Evolutionary conservation across 352 stramenopile genomes (phyloP), one percentile per base, ranked within the genome.

Genomic region (Globisporangium orthogonon): DNA sequence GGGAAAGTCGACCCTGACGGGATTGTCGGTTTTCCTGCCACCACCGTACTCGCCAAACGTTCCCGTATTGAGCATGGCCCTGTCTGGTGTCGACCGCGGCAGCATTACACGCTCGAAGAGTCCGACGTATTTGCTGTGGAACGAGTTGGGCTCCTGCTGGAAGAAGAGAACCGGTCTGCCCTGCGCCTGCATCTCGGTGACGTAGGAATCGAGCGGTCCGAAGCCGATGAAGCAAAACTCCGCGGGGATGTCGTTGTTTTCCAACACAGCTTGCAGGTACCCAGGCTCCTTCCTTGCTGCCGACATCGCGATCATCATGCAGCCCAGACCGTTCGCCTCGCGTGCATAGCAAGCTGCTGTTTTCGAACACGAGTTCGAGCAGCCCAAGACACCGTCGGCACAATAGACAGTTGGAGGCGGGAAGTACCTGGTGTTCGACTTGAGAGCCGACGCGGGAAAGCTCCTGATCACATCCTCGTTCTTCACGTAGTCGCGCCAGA

Each of bases 1-100:
- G 15, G 74, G 71, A 14, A 78, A 86, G 50, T 85, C 74, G 2
- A 74, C 63, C 1, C 53, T 30, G 4, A 85, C 67, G 0, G 63
- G 67, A 31, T 85, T 85, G 41, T 62, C 56, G 0, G 72, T 83
- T n/a, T 62, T 39, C 53, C 62, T 55, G 1, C 76, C 76, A 48
- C 74, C 77, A 0, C 76, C 74, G 46, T 79, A 61, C 52, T 87
- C 74, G 2, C 76, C 74, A 56, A 81, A 86, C 1, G 23, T 63
- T 6, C 39, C 56, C 1, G 74, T 78, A 18, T 31, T 33, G 3
- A 69, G 29, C n/a, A 72, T 4, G 7, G 47, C 48, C 9, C 40
- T 44, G 28, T 66, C 53, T 14, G 70, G 65, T 4, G 66, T 70
- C 10, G 63, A 48, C n/a, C 57, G 65, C 4, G 77, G 77, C 4